phyloP scores from a whole-genome alignment of 164 flowering plant species.

The Sedum album region DNA sequence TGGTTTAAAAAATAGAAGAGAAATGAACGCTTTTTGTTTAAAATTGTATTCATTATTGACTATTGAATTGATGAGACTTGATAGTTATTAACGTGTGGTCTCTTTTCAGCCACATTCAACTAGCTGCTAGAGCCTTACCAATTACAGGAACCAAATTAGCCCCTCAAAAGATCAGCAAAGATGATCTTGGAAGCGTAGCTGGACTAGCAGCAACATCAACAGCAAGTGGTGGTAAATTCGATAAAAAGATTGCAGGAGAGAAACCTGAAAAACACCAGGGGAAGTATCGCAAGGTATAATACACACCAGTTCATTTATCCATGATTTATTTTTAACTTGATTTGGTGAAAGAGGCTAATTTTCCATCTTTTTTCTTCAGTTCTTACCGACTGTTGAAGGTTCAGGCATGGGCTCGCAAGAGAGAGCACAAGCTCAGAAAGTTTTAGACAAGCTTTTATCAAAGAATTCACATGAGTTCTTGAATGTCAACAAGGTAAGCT shows the following conservation, averaged over 20 bases:
- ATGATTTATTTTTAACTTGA: background rate
- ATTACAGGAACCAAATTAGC: constrained; percentile 43
- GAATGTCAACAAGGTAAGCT: constrained; percentile 62
- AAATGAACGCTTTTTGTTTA: background rate
- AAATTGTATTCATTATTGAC: background rate
- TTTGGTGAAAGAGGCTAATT: background rate
- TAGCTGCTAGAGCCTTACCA: constrained; percentile 85
- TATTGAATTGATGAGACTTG: background rate
- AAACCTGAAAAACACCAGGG: constrained; percentile 72
- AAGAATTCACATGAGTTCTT: constrained; percentile 75
- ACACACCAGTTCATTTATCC: background rate
- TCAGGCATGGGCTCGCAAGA: constrained; percentile 64
- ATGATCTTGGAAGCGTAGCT: constrained; percentile 67
- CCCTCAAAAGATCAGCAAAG: constrained; percentile 56
- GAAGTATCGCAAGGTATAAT: constrained; percentile 73
- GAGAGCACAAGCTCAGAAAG: constrained; percentile 72
- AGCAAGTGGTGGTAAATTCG: constrained; percentile 97
- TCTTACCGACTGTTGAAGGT: constrained; percentile 73
- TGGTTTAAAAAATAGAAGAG: background rate
- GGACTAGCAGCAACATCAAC: constrained; percentile 81
- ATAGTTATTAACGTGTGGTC: background rate
- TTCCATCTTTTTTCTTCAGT: constrained; percentile 23
- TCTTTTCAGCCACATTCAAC: constrained; percentile 74
- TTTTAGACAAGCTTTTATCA: constrained; percentile 68
- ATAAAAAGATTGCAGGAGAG: constrained; percentile 85